Conservation (phyloP, 805 yeast genomes). For the Nematodospora valgi region DNA sequence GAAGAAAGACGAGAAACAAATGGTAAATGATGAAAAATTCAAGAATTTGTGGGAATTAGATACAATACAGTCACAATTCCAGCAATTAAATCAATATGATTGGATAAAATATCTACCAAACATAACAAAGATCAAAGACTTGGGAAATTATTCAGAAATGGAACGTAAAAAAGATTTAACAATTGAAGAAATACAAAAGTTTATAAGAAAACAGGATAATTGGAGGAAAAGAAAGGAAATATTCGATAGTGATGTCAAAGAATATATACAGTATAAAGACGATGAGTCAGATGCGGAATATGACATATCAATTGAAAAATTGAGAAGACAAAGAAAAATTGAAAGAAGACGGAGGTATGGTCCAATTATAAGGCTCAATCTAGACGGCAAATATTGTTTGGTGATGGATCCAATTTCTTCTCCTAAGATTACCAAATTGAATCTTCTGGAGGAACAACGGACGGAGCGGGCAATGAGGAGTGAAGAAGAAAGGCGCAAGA, state of each 20-base stretch:
- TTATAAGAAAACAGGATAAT: slow-evolving; percentile 32
- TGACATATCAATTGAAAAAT: slow-evolving; percentile 18
- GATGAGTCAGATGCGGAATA: slow-evolving; percentile 25
- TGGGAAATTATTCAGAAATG: slow-evolving; percentile 48
- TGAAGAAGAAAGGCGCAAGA: too few relatives aligned
- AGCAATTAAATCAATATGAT: slow-evolving; percentile 37
- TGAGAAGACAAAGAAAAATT: slow-evolving; percentile 20
- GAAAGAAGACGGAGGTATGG: slow-evolving; percentile 29
- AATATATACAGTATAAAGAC: slow-evolving; percentile 9
- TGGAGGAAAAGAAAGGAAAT: slow-evolving; percentile 34
- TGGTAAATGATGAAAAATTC: slow-evolving; percentile 52
- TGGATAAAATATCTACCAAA: slow-evolving; percentile 47
- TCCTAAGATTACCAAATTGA: slow-evolving; percentile 13
- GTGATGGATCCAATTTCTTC: slow-evolving; percentile 37
- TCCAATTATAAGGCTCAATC: slow-evolving; percentile 30
- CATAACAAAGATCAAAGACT: slow-evolving; percentile 50
- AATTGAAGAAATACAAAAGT: slow-evolving; percentile 40
- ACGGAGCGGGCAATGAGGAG: too few relatives aligned
- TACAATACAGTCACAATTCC: slow-evolving; percentile 42
- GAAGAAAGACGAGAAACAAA: slow-evolving; percentile 62
- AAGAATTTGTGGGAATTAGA: slow-evolving; percentile 57
- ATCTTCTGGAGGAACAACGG: not conserved
- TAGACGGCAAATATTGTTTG: slow-evolving; percentile 36
- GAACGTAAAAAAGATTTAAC: slow-evolving; percentile 50
- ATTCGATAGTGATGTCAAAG: slow-evolving; percentile 24